Evolutionary conservation across 257 asterid species (phyloP), one percentile per base, ranked within the genome.

Genomic region (Lantana camara): DNA sequence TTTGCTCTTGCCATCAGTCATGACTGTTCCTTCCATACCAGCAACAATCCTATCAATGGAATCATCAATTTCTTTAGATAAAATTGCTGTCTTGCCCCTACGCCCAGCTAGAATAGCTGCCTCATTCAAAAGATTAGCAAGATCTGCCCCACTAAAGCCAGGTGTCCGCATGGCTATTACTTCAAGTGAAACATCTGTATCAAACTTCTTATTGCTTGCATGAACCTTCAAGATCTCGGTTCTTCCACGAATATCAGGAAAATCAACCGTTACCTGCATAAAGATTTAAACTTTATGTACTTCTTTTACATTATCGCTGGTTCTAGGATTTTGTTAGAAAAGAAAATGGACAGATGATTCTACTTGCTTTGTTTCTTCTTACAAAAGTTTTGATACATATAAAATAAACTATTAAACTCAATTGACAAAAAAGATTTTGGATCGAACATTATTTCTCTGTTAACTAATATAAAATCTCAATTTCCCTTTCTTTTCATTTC

Each of bases 1-100:
- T 74, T 94, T 94, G 89, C 99, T 90, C 87, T 94, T 94, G 51
- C 99, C 99, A 72, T 94, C 99, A 29, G 99, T 94, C 99, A 94
- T 94, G 30, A 83, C 85, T 35, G 96, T 94, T 41, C 99, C 96
- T 75, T 94, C 98, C 99, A 94, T 94, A 53, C 99, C 99, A 13
- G 98, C 99, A 60, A 94, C 99, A 38, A 90, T 94, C 79, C 98
- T 83, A 69, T 94, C 99, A 66, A 94, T 94, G 9, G 98, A 90
- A 66, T 94, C 99, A 69, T 94, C 99, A 40, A 90, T 81, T 74
- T 94, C 99, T 81, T 86, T 90, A 15, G 96, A 84, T 19, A 98
- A 77, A 30, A 94, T 90, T 22, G 88, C 93, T 4, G 90, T 55
- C 79, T 79, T 90, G 35, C 90, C 99, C n/a, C 96, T 94, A 57